Conservation (phyloP, 2,329 filamentous ascomycete species). For the Furcasterigmium sp. region DNA sequence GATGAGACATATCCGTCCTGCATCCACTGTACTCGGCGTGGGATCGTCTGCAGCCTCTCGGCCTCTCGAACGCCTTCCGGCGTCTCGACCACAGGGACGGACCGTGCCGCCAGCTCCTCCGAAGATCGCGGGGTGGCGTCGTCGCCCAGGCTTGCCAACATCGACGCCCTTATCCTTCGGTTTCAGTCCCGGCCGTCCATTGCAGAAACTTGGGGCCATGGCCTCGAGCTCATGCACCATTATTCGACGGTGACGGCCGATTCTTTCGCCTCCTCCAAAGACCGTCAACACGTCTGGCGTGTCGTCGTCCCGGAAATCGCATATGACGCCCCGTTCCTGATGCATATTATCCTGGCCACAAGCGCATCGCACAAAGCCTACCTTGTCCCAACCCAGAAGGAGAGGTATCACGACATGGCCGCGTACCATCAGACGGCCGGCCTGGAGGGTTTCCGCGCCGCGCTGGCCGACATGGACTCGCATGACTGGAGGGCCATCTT, state of each 20-base stretch:
- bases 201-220: background rate
- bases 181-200: background rate
- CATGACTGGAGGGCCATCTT: conserved; percentile 25
- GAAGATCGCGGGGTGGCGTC: background rate
- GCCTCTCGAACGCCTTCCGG: background rate
- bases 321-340: conserved; percentile 19
- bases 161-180: background rate
- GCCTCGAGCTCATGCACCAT: conserved; percentile 22
- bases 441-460: conserved; percentile 19
- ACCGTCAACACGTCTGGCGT: conserved; percentile 19
- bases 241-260: conserved; percentile 18
- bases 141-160: background rate
- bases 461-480: conserved; percentile 12
- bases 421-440: conserved; percentile 23
- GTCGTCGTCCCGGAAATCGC: conserved; percentile 18
- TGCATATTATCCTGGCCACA: conserved; percentile 20
- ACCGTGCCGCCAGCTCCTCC: background rate
- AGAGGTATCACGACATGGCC: conserved; percentile 18
- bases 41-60: conserved; percentile 20
- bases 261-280: conserved; percentile 13
- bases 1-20: conserved; percentile 21
- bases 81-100: background rate
- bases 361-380: conserved; percentile 22
- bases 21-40: conserved; percentile 22
- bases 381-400: conserved; percentile 15